Evolutionary conservation across 805 yeast genomes (phyloP).

Genomic region (Yarrowia sp.): DNA sequence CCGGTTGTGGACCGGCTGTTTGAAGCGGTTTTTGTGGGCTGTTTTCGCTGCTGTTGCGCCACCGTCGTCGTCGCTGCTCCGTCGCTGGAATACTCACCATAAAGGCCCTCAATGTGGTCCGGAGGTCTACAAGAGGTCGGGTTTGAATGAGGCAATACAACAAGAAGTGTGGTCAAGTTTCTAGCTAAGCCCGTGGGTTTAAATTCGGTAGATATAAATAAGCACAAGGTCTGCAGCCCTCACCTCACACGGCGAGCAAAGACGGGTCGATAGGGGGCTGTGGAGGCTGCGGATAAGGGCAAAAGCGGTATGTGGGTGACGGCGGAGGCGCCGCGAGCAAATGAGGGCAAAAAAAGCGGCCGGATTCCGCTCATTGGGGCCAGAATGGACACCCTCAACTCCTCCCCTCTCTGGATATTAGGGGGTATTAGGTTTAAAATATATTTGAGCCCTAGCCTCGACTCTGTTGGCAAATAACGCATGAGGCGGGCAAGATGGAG

Average conservation of each 20-base stretch:
- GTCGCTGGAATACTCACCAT: slow-evolving; percentile 33
- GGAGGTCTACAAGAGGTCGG: slow-evolving; percentile 26
- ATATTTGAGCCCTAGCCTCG: slow-evolving; percentile 39
- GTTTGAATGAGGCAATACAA: slow-evolving; percentile 30
- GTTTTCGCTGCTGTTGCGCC: neutral
- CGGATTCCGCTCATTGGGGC: neutral
- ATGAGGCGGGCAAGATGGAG: slow-evolving; percentile 20
- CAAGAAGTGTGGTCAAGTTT: slow-evolving; percentile 33
- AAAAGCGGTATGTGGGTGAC: neutral
- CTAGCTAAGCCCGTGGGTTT: slow-evolving; percentile 37
- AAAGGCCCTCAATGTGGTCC: slow-evolving; percentile 39
- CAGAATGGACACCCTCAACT: neutral
- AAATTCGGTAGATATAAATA: slow-evolving; percentile 38
- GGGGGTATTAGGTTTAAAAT: slow-evolving; percentile 39
- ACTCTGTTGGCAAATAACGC: slow-evolving; percentile 39
- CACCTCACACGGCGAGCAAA: slow-evolving; percentile 14
- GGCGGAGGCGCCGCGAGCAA: neutral
- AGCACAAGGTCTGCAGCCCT: slow-evolving; percentile 39
- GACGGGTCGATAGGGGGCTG: neutral
- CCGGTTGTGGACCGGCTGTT: neutral
- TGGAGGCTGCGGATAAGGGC: slow-evolving; percentile 4
- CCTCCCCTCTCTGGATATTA: slow-evolving; percentile 30
- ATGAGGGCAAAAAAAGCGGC: too few relatives aligned
- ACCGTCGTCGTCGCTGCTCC: neutral
- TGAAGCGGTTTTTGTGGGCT: neutral